phyloP scores from a whole-genome alignment of 306 rosid genomes.

The Acacia confusa region DNA sequence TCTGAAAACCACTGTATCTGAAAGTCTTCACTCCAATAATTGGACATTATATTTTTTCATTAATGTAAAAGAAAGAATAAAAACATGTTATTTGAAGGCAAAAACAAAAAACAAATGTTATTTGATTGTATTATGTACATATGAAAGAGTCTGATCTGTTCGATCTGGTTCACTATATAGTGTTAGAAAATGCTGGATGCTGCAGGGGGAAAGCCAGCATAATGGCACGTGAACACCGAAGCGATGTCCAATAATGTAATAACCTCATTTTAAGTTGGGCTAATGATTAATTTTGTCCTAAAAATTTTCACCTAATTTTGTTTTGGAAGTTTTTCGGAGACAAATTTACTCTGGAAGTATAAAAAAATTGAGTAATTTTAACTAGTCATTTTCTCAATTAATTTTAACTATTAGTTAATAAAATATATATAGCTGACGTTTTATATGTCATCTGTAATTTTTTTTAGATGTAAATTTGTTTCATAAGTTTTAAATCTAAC shows the following conservation, averaged over 20 bases:
- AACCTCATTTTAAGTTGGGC: background rate
- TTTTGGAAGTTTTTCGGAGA: too few species aligned
- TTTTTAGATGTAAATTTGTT: too few species aligned
- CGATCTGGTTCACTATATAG: background rate
- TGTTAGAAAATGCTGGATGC: background rate
- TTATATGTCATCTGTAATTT: too few species aligned
- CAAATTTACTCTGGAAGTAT: too few species aligned
- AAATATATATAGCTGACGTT: too few species aligned
- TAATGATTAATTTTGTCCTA: rapidly evolving
- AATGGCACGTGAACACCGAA: background rate
- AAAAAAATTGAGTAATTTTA: too few species aligned
- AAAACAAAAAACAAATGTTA: background rate
- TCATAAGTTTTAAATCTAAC: too few species aligned
- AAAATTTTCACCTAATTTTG: too few species aligned
- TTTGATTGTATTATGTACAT: background rate
- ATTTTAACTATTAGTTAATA: too few species aligned
- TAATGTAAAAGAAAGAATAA: background rate
- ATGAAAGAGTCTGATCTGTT: background rate
- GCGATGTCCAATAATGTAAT: background rate
- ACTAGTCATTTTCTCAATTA: too few species aligned
- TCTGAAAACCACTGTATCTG: background rate
- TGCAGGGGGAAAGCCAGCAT: background rate
- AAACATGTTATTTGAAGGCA: background rate
- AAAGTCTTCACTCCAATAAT: background rate
- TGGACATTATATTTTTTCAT: background rate